These are phyloP conservation scores for Beauveria sp. DNA, from an alignment of 2,329 filamentous ascomycete species.

Conservation along the genomic window DNA sequence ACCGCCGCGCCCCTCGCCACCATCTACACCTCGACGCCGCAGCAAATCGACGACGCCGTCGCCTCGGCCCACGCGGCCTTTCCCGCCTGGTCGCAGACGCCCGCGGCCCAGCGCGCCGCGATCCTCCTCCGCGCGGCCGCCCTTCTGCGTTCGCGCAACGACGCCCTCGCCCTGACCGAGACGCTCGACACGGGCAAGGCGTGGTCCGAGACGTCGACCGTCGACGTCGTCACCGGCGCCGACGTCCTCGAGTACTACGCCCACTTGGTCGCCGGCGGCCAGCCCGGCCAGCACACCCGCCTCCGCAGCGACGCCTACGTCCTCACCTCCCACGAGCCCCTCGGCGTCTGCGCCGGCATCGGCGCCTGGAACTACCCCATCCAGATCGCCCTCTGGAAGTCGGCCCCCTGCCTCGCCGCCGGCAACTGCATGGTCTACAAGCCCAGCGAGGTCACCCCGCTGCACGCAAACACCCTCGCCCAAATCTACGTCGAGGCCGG, in stretches of 20 bases:
- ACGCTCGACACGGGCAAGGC: constrained; percentile 83
- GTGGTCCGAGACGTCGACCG: constrained; percentile 73
- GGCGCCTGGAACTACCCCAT: constrained; percentile 92
- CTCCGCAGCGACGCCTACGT: constrained; percentile 72
- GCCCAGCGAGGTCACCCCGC: constrained; percentile 76
- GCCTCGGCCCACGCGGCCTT: constrained; percentile 65
- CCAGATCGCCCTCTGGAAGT: constrained; percentile 87
- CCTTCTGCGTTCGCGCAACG: constrained; percentile 67
- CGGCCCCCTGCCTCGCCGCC: constrained; percentile 73
- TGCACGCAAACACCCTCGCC: constrained; percentile 72
- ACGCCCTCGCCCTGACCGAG: constrained; percentile 70
- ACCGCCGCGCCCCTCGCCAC: constrained; percentile 61
- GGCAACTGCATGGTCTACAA: constrained; percentile 92
- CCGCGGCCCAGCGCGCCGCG: constrained; percentile 65
- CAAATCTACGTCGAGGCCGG: constrained; percentile 73
- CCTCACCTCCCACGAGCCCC: constrained; percentile 71
- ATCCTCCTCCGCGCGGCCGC: constrained; percentile 71
- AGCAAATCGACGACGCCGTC: constrained; percentile 65
- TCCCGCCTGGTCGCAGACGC: constrained; percentile 65
- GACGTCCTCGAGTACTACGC: constrained; percentile 86
- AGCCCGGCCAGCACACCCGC: constrained; percentile 73
- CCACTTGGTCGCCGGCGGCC: constrained; percentile 67
- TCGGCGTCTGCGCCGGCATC: constrained; percentile 80
- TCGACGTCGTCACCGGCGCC: constrained; percentile 75
- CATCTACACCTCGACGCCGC: constrained; percentile 60